Conservation (phyloP, 2,329 filamentous ascomycete species). For the Curvularia spicifera region DNA sequence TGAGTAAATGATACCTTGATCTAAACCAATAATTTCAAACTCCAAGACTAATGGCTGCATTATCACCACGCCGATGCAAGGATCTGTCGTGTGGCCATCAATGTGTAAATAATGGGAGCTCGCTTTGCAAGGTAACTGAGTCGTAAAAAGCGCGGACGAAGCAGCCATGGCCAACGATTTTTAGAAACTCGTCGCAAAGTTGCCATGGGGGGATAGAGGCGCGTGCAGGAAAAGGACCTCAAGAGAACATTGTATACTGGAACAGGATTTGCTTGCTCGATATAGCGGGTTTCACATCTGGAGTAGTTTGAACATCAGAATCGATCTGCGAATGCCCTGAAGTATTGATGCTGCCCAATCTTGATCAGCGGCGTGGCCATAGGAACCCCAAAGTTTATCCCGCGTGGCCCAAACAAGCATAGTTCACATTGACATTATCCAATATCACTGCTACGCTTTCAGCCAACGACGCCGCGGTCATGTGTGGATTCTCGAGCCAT, state of each 20-base stretch:
- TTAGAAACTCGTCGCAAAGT: neutral
- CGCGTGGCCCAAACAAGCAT: neutral
- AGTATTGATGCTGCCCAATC: no score
- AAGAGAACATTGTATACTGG: neutral
- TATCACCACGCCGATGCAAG: neutral
- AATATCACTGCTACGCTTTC: neutral
- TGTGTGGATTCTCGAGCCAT: neutral
- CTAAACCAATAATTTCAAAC: neutral
- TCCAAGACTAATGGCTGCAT: neutral
- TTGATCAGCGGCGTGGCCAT: neutral
- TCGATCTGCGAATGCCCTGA: neutral
- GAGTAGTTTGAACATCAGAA: no score
- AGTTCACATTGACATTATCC: neutral
- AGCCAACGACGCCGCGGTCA: neutral
- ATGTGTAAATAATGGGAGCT: neutral
- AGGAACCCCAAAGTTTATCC: neutral
- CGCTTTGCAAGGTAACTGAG: neutral
- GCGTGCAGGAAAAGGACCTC: neutral
- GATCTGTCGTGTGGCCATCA: neutral
- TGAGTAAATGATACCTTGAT: neutral
- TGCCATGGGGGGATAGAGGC: no score
- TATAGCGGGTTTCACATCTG: neutral
- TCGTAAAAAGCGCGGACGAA: neutral
- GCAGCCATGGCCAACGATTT: neutral
- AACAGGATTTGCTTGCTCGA: neutral